Percentiles rank a stretch among this genome's conserved stretches.
These are phyloP conservation scores for Toxoplasma gondii DNA, from an alignment of 169 alveolate species.

Conservation along the genomic window DNA sequence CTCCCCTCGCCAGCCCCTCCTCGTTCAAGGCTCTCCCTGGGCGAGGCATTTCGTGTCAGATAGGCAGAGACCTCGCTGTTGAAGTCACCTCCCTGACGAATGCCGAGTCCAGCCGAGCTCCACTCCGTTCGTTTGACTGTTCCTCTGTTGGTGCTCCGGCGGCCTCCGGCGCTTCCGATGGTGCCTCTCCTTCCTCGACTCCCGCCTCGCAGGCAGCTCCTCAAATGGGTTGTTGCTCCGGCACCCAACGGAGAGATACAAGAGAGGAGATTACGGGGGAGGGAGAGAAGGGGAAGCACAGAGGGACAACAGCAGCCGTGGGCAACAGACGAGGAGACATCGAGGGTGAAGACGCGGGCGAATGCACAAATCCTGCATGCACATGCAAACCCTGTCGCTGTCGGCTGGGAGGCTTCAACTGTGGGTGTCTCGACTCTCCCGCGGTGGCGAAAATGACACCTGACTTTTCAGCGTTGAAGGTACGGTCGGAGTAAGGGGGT, in stretches of 20 bases:
- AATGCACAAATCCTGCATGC: neutral
- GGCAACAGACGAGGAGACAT: too few relatives aligned
- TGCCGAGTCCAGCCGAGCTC: neutral
- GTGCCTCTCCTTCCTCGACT: neutral
- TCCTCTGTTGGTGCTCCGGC: neutral
- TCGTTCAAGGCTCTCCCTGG: neutral
- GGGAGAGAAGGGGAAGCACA: neutral
- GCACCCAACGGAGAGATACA: neutral
- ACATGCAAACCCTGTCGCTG: conserved; percentile 5
- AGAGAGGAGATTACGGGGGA: neutral
- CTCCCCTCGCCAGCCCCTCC: neutral
- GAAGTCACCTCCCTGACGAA: neutral
- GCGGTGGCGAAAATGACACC: neutral
- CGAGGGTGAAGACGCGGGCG: neutral
- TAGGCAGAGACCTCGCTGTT: neutral
- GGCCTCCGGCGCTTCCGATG: neutral
- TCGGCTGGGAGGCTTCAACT: neutral
- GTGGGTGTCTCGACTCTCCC: neutral
- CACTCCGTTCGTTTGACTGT: neutral
- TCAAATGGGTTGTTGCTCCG: too few relatives aligned
- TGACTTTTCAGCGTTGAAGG: neutral
- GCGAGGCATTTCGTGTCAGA: neutral
- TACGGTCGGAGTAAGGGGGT: neutral
- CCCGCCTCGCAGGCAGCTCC: neutral
- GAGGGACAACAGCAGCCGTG: too few relatives aligned